Evolutionary conservation across 2,329 filamentous ascomycete species (phyloP), one percentile per base, ranked within the genome.

Genomic region (Penicillium sp.): DNA sequence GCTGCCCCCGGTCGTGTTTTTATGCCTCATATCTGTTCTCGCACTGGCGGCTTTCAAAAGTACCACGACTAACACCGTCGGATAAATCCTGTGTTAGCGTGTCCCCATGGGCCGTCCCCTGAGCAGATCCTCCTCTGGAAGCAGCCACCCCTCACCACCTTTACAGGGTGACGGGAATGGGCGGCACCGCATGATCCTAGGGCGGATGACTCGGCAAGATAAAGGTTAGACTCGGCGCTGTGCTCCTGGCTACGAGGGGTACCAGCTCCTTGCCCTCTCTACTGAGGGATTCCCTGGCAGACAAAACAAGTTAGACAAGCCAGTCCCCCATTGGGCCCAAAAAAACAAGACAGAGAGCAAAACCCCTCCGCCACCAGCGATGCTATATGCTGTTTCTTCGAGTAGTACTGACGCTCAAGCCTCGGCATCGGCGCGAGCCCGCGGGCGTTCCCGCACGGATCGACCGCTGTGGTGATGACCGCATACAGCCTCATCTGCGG

Each of bases 401-500:
- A 8, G 35, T 39, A 51, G 38, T 39, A 49, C 50, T 54, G 45
- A 55, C 57, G 20, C 25, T 45, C 34, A 47, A 39, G 39, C 5
- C n/a, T 37, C 52, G 28, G 52, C 42, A 55, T 47, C 52, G 45
- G 39, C 39, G 37, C 39, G 15, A 52, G 49, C 49, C 57, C 15
- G 54, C 57, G 52, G 52, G 52, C 52, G 47, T 59, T 55, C 57
- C 52, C 57, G 52, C 52, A 55, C 57, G 47, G 57, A 59, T 59
- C 52, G 57, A 55, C 57, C 28, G 47, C 28, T 55, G 52, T 41
- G 31, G 41, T 54, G 15, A 48, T 28, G 52, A 55, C 28, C 5
- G 28, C 28, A 31, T 31, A 31, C 52, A 59, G 52, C 57, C 57
- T 59, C 57, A 59, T 45, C 39, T 6, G 14, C 52, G 22, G 52